Evolutionary conservation across 345 rosid species (phyloP), one percentile per base, ranked within the genome.

Genomic region (Linum lewisii): DNA sequence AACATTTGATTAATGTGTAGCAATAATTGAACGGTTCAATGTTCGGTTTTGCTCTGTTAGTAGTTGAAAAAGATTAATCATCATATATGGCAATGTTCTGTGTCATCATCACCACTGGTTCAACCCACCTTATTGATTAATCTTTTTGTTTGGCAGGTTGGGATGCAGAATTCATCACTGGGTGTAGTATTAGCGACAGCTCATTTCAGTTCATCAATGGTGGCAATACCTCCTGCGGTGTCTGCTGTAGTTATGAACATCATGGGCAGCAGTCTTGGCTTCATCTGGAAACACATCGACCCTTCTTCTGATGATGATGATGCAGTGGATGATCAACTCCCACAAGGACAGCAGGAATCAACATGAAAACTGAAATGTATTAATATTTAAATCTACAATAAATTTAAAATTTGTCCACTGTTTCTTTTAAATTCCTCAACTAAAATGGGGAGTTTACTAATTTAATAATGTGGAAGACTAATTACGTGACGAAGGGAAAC

Each of bases 181-280:
- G 85, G 84, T 1, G 87, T 85, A 63, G 84, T 85, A 24, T 72
- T 85, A 64, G 86, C 88, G 4, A 67, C 92, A 36, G 21, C 82
- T 24, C 92, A 82, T 72, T 85, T 85, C 62, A n/a, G 76, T 11
- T 80, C 83, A n/a, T 70, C 86, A 1, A 58, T 70, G 77, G 88
- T 80, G 49, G 81, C 86, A 21, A 58, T 82, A 63, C 84, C 86
- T 1, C 66, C 80, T 0, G 88, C 87, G 7, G 59, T 80, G 76
- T 85, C 84, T n/a, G 87, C 87, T 0, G 78, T 85, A 58, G 62
- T 85, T 34, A 80, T 85, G 91, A 85, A 80, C 47, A 77, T 82
- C 59, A 80, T 82, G 86, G 92, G 86, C 3, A 82, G 86, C 76
- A 71, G 72, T 64, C 59, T 80, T 37, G 81, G 80, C 11, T 66